Conservation (phyloP, 495 filamentous ascomycete species). For the Penicillium bialowiezense region DNA sequence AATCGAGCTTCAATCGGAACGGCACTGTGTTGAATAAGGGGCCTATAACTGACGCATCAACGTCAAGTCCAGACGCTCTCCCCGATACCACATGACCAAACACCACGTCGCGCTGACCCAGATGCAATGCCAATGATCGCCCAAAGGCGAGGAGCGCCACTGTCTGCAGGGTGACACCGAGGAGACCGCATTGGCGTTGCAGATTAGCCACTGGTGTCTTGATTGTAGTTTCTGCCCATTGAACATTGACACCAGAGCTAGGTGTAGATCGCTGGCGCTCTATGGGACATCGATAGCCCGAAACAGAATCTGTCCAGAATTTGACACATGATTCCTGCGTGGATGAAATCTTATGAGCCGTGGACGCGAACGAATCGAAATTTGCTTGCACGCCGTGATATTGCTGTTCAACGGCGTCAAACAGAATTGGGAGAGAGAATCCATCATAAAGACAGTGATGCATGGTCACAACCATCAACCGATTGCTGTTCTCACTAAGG, state of each 20-base stretch:
- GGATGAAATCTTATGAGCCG: too few relatives aligned
- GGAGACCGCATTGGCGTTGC: slow-evolving; percentile 6
- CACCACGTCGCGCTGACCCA: slow-evolving; percentile 20
- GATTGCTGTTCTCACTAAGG: slow-evolving; percentile 5
- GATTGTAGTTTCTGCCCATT: too few relatives aligned
- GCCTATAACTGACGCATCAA: slow-evolving; percentile 48
- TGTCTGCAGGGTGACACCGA: slow-evolving; percentile 23
- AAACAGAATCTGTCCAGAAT: too few relatives aligned
- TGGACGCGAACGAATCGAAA: too few relatives aligned
- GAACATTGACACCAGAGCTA: too few relatives aligned
- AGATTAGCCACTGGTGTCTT: not conserved
- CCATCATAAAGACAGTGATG: slow-evolving; percentile 83
- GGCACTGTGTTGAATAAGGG: slow-evolving; percentile 82
- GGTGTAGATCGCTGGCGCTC: too few relatives aligned
- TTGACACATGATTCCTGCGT: too few relatives aligned
- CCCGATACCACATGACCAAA: slow-evolving; percentile 23
- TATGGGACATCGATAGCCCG: too few relatives aligned
- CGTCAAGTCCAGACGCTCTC: not conserved
- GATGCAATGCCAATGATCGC: slow-evolving; percentile 12
- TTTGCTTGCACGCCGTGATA: too few relatives aligned
- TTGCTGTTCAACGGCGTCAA: slow-evolving; percentile 41
- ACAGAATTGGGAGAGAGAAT: slow-evolving; percentile 59
- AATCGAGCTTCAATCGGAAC: slow-evolving; percentile 41
- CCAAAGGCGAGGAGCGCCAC: slow-evolving; percentile 22
- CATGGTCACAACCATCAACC: slow-evolving; percentile 52